Conservation (phyloP, 345 rosid species). For the Punica granatum region DNA sequence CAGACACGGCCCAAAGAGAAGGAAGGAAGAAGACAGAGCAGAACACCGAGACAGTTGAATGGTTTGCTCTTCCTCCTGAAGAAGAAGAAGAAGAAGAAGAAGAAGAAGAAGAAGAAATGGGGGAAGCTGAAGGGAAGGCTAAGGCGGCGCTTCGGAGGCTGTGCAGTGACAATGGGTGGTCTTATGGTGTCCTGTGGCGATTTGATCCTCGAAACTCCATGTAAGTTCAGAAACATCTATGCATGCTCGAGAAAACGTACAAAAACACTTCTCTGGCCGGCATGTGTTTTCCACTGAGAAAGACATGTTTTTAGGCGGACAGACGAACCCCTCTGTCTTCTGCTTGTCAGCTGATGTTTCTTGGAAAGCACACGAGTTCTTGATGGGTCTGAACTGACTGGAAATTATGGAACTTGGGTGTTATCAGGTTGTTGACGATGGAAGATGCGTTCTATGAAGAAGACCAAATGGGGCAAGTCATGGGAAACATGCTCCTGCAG, state of each 20-base stretch:
- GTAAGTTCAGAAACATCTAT: constrained; percentile 26
- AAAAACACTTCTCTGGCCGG: not conserved
- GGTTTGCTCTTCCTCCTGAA: not conserved
- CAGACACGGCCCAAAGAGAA: not conserved
- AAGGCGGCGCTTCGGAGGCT: constrained; percentile 54
- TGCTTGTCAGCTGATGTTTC: not conserved
- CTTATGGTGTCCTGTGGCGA: constrained; percentile 75
- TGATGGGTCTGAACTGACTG: constrained; percentile 9
- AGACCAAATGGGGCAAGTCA: constrained; percentile 41
- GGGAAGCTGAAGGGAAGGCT: constrained; percentile 31
- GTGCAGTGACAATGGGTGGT: constrained; percentile 80
- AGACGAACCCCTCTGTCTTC: too few relatives aligned
- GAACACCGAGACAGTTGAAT: not conserved
- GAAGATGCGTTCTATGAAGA: constrained; percentile 67
- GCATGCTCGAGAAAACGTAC: not conserved
- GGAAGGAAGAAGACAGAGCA: not conserved
- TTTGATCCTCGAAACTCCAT: constrained; percentile 59
- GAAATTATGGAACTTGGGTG: constrained; percentile 15
- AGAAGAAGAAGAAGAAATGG: constrained; percentile 15
- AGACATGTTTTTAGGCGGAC: too few relatives aligned
- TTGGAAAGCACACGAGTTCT: not conserved
- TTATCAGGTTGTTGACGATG: constrained; percentile 60
- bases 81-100: constrained; percentile 1
- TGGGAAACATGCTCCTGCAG: constrained; percentile 44
- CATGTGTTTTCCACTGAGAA: not conserved